These are phyloP conservation scores for Pezicula radicicola DNA, from an alignment of 2,329 filamentous ascomycete species.

Conservation along the genomic window DNA sequence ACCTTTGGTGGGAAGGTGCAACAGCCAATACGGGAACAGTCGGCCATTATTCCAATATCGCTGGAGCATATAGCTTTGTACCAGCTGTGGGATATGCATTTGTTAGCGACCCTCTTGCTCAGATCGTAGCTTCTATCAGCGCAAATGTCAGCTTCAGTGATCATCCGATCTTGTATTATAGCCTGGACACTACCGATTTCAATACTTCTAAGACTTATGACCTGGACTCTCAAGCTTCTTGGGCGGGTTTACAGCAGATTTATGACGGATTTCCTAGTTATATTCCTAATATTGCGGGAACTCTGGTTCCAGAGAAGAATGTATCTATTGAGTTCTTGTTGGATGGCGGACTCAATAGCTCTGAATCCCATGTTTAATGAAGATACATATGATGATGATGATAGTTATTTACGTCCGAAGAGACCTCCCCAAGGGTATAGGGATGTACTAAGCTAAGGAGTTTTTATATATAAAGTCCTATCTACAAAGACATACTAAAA, in stretches of 20 bases:
- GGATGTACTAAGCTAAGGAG: too few species aligned
- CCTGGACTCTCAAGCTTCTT: neutral
- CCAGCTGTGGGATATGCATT: neutral
- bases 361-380: too few species aligned
- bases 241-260: slow-evolving; percentile 1
- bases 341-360: too few species aligned
- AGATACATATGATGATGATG: too few species aligned
- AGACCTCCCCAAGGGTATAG: too few species aligned
- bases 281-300: neutral
- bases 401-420: too few species aligned
- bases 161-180: neutral
- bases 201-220: neutral
- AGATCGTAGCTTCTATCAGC: neutral
- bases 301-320: neutral
- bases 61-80: neutral
- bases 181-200: neutral
- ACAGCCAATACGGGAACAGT: neutral
- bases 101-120: neutral
- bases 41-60: neutral
- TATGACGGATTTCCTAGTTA: neutral
- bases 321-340: too few species aligned
- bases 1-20: neutral
- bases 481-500: too few species aligned
- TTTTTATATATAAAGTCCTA: too few species aligned
- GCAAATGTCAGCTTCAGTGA: neutral